Evolutionary conservation across 2,329 filamentous ascomycete species (phyloP).

Genomic region (Curvularia verruculosa): DNA sequence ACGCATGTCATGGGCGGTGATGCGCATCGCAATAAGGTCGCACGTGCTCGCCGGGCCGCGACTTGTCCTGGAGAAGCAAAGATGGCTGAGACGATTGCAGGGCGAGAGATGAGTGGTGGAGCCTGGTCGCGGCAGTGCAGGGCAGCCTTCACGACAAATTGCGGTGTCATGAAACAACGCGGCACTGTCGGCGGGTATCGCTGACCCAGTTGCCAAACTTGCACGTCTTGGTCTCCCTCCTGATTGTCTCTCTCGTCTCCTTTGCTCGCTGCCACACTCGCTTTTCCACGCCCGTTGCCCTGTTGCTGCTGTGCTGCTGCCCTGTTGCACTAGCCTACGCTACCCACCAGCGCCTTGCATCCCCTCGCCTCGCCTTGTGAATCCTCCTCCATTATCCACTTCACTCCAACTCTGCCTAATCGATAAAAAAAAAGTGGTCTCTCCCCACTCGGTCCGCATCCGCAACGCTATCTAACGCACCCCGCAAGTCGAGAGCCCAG

Average conservation of each 20-base stretch:
- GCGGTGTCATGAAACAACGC: conserved; percentile 31
- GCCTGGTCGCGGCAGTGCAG: conserved; percentile 21
- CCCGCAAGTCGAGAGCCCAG: conserved; percentile 32
- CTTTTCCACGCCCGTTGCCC: conserved; percentile 1
- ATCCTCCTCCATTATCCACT: not conserved
- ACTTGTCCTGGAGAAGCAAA: conserved; percentile 3
- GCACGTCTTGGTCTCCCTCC: conserved; percentile 27
- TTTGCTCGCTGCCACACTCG: not conserved
- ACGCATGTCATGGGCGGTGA: not conserved
- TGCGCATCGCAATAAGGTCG: conserved; percentile 8
- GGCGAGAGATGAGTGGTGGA: conserved; percentile 14
- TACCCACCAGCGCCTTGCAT: not conserved
- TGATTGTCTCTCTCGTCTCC: not conserved
- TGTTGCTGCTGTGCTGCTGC: not conserved
- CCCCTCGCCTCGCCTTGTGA: not conserved
- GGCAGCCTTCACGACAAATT: conserved; percentile 26
- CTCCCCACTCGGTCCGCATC: conserved; percentile 23
- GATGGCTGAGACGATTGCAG: conserved; percentile 1
- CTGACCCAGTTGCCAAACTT: conserved; percentile 18
- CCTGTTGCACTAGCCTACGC: not conserved
- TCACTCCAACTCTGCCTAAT: conserved; percentile 20
- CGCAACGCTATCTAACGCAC: conserved; percentile 31
- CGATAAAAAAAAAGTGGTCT: conserved; percentile 25
- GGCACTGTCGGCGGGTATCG: conserved; percentile 22
- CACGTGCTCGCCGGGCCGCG: not conserved